A percentile compares a stretch with the other conserved stretches of the same genome.
phyloP scores from a whole-genome alignment of 805 yeast genomes.

The Candida michaelii region DNA sequence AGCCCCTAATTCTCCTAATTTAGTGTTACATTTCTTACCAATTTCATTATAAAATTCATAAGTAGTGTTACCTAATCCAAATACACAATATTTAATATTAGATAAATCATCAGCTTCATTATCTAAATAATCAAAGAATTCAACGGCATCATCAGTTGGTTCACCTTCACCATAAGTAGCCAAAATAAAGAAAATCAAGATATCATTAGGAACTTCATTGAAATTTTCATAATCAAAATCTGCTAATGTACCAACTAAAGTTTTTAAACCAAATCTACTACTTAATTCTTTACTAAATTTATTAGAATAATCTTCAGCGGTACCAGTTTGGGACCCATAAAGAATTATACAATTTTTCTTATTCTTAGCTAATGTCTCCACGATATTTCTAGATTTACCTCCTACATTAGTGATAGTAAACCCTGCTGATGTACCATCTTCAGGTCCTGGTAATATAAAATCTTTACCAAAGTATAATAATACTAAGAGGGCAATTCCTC shows the following conservation, averaged over 20 bases:
- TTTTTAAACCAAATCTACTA: slow-evolving; percentile 74
- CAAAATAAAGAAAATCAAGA: slow-evolving; percentile 65
- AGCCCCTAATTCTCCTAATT: slow-evolving; percentile 65
- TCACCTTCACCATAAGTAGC: slow-evolving; percentile 99
- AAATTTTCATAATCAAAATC: slow-evolving; percentile 83
- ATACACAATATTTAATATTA: slow-evolving; percentile 66
- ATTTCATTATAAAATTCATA: slow-evolving; percentile 89
- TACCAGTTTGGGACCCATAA: slow-evolving; percentile 96
- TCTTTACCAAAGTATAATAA: slow-evolving; percentile 69
- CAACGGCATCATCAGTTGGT: slow-evolving; percentile 91
- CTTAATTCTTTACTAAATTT: slow-evolving; percentile 87
- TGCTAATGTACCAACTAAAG: slow-evolving; percentile 85
- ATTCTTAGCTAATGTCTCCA: slow-evolving; percentile 55
- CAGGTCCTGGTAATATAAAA: slow-evolving; percentile 38
- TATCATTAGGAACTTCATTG: slow-evolving; percentile 58
- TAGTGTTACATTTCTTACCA: slow-evolving; percentile 59
- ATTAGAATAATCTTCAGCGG: slow-evolving; percentile 95
- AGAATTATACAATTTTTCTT: slow-evolving; percentile 77
- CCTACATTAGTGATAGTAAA: slow-evolving; percentile 25
- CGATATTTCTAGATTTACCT: slow-evolving; percentile 55
- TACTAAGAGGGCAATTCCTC: slow-evolving; percentile 64
- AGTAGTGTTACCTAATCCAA: slow-evolving; percentile 93
- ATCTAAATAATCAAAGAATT: slow-evolving; percentile 69
- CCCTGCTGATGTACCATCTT: slow-evolving; percentile 27
- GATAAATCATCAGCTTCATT: slow-evolving; percentile 55